A percentile compares a stretch with the other conserved stretches of the same genome.
These are phyloP conservation scores for Pythium scleroteichum DNA, from an alignment of 352 stramenopile genomes.

Conservation along the genomic window DNA sequence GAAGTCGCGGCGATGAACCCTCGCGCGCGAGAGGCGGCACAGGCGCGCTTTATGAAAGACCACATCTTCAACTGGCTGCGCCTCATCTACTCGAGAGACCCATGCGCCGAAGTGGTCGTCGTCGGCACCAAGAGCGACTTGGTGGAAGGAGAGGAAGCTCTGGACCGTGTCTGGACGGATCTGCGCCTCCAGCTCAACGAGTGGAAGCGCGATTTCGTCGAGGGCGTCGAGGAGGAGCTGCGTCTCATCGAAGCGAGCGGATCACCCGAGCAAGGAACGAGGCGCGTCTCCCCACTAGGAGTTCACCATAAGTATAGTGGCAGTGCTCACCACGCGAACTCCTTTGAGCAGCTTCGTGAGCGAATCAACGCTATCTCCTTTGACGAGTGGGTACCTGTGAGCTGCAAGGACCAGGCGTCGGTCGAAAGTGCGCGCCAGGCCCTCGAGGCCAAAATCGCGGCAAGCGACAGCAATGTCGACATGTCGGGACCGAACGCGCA, in stretches of 20 bases:
- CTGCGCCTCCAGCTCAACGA: slow-evolving; percentile 16
- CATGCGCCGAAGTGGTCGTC: slow-evolving; percentile 17
- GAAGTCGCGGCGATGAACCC: slow-evolving; percentile 2
- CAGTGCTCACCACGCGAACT: slow-evolving; percentile 18
- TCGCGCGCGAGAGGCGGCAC: slow-evolving; percentile 8
- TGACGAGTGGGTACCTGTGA: slow-evolving; percentile 15
- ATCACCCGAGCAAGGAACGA: background rate
- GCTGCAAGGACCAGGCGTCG: slow-evolving; percentile 12
- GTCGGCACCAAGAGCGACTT: slow-evolving; percentile 26
- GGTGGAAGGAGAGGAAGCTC: slow-evolving; percentile 4
- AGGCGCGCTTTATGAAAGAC: slow-evolving; percentile 9
- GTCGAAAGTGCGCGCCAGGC: slow-evolving; percentile 5
- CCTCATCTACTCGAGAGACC: slow-evolving; percentile 20
- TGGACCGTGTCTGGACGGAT: slow-evolving; percentile 13
- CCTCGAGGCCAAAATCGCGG: slow-evolving; percentile 13
- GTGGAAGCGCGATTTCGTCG: slow-evolving; percentile 23
- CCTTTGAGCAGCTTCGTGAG: slow-evolving; percentile 20
- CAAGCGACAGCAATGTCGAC: slow-evolving; percentile 21
- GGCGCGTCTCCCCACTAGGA: background rate
- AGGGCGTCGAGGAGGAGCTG: slow-evolving; percentile 17
- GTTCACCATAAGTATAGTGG: slow-evolving; percentile 22
- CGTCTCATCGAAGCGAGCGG: slow-evolving; percentile 17
- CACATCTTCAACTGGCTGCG: slow-evolving; percentile 26
- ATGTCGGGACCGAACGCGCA: slow-evolving; percentile 22
- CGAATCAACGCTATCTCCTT: slow-evolving; percentile 22